These are phyloP conservation scores for Alternaria hordeiaustralica DNA, from an alignment of 2,329 filamentous ascomycete genomes.

Conservation along the genomic window DNA sequence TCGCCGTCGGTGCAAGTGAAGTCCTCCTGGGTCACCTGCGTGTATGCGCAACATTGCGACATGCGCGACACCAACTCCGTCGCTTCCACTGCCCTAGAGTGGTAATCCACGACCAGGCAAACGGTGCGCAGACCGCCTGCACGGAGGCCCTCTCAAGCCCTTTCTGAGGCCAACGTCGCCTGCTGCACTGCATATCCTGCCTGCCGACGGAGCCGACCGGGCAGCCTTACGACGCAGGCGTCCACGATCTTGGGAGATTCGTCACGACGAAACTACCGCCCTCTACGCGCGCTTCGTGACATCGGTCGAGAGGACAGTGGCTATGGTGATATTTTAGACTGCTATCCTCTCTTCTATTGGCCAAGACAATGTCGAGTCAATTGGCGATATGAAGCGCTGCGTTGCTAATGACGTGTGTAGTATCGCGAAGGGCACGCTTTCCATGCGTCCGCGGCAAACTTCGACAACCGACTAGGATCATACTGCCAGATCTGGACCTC, in stretches of 20 bases:
- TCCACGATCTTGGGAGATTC: not conserved
- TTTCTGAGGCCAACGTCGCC: conserved; percentile 1
- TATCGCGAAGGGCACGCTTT: not conserved
- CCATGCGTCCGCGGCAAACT: not conserved
- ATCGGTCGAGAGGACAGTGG: not conserved
- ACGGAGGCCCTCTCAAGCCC: not conserved
- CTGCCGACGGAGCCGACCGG: conserved; percentile 1
- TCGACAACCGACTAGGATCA: not conserved
- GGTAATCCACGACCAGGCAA: conserved; percentile 8
- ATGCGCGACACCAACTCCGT: not conserved
- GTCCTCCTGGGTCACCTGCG: conserved; percentile 16
- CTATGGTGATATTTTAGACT: not conserved
- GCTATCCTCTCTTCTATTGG: not conserved
- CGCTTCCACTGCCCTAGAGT: not conserved
- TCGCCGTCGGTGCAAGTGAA: not conserved
- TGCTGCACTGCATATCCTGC: not conserved
- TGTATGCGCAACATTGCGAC: not conserved
- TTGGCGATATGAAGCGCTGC: not conserved
- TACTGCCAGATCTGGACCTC: not conserved
- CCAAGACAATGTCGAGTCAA: not conserved
- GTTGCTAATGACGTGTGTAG: not conserved
- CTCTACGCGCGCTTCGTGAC: not conserved
- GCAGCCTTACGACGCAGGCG: conserved; percentile 3
- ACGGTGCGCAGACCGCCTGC: conserved; percentile 10
- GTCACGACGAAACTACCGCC: not conserved